phyloP scores from a whole-genome alignment of 257 asterid species.

The Gynochthodes officinalis region DNA sequence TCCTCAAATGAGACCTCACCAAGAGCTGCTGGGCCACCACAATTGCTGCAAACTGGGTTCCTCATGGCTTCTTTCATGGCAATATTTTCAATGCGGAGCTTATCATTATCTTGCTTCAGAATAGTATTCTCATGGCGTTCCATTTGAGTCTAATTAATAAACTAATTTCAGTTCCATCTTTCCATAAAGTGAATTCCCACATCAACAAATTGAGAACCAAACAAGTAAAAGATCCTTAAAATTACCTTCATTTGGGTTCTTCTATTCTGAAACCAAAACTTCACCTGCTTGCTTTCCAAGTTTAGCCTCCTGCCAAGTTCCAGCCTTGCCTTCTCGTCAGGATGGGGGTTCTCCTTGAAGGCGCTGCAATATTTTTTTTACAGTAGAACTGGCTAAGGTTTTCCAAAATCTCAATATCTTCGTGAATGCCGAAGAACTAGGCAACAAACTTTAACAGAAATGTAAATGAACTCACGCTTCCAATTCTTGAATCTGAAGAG shows the following conservation, averaged over 20 bases:
- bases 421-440: background rate
- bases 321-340: constrained; percentile 75
- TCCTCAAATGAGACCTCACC: constrained; percentile 57
- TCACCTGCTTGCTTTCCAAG: constrained; percentile 71
- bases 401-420: background rate
- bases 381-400: background rate
- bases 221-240: constrained; percentile 7
- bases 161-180: constrained; percentile 7
- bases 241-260: constrained; percentile 92
- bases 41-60: constrained; percentile 58
- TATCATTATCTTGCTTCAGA: constrained; percentile 71
- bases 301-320: constrained; percentile 64
- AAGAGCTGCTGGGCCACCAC: constrained; percentile 66
- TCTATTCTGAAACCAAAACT: constrained; percentile 90
- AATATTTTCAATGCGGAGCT: constrained; percentile 71
- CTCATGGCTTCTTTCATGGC: constrained; percentile 68
- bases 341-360: constrained; percentile 90
- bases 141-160: constrained; percentile 53
- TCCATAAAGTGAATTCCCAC: constrained; percentile 5
- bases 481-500: constrained; percentile 76
- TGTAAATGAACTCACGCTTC: constrained; percentile 46
- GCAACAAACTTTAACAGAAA: background rate
- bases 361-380: constrained; percentile 32
- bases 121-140: constrained; percentile 76
- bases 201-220: background rate